Conservation (phyloP, 1,139 yeast species). For the Casaregolazyma suthepensis region DNA sequence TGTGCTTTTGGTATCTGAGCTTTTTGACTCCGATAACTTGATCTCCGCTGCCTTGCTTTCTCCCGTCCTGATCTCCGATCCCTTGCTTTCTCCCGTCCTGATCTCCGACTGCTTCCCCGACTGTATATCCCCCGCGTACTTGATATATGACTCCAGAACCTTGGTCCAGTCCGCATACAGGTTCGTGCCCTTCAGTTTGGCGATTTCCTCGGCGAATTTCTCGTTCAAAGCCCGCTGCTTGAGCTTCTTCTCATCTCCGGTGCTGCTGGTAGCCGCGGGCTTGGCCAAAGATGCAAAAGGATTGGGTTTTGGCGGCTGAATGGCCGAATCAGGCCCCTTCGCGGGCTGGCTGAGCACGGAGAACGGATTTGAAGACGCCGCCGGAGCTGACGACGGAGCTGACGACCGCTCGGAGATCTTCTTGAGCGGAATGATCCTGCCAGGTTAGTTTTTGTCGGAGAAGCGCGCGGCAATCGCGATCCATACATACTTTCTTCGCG, state of each 20-base stretch:
- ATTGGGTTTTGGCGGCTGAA: slow-evolving; percentile 2
- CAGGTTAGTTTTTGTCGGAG: neutral
- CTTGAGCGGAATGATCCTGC: slow-evolving; percentile 6
- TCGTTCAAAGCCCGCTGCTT: slow-evolving; percentile 53
- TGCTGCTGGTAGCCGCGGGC: slow-evolving; percentile 2
- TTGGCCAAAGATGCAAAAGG: slow-evolving; percentile 5
- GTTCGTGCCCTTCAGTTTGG: slow-evolving; percentile 39
- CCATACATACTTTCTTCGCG: slow-evolving; percentile 48
- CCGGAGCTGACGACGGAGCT: neutral
- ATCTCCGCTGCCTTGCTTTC: no score
- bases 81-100: no score
- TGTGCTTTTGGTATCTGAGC: neutral
- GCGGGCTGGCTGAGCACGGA: slow-evolving; percentile 10
- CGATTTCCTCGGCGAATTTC: slow-evolving; percentile 50
- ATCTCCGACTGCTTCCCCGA: slow-evolving; percentile 15
- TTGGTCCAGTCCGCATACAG: slow-evolving; percentile 55
- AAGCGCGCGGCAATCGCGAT: neutral
- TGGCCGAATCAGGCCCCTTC: neutral
- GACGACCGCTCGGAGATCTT: slow-evolving; percentile 9
- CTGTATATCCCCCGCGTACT: slow-evolving; percentile 45
- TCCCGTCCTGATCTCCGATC: neutral
- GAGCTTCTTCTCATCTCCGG: slow-evolving; percentile 13
- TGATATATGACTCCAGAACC: slow-evolving; percentile 53
- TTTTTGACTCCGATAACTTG: neutral
- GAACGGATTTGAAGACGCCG: slow-evolving; percentile 19